A percentile compares a stretch with the other conserved stretches of the same genome.
phyloP scores from a whole-genome alignment of 768 basidiomycete species.

The Naganishia friedmannii region DNA sequence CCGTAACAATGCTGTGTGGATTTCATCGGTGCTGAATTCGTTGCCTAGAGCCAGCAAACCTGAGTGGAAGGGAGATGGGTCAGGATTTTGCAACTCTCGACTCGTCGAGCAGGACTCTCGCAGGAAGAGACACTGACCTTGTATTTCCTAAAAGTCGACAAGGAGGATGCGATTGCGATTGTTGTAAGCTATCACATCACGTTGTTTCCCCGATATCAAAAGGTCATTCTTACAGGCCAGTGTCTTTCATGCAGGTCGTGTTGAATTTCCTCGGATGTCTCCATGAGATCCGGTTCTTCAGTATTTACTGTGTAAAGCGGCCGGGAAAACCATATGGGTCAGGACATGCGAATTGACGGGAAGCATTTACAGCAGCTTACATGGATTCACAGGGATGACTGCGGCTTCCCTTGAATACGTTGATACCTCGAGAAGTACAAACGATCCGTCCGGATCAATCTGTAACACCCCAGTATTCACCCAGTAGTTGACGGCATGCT shows the following conservation, averaged over 20 bases:
- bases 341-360: background rate
- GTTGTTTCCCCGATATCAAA: background rate
- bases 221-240: constrained; percentile 16
- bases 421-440: constrained; percentile 13
- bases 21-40: constrained; percentile 16
- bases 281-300: background rate
- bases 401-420: background rate
- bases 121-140: background rate
- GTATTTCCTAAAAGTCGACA: constrained; percentile 6
- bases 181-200: background rate
- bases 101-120: background rate
- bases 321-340: too few relatives aligned
- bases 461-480: constrained; percentile 29
- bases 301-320: background rate
- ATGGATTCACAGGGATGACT: background rate
- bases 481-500: constrained; percentile 37
- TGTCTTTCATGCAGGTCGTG: constrained; percentile 22
- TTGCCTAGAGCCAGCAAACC: constrained; percentile 9
- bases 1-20: constrained; percentile 13
- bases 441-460: constrained; percentile 7
- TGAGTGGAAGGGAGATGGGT: background rate
- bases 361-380: background rate
- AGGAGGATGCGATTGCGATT: background rate
- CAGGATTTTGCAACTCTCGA: background rate
- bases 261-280: constrained; percentile 12